Evolutionary conservation across 345 rosid genomes (phyloP), one percentile per base, ranked within the genome.

Genomic region (Citropsis articulata): DNA sequence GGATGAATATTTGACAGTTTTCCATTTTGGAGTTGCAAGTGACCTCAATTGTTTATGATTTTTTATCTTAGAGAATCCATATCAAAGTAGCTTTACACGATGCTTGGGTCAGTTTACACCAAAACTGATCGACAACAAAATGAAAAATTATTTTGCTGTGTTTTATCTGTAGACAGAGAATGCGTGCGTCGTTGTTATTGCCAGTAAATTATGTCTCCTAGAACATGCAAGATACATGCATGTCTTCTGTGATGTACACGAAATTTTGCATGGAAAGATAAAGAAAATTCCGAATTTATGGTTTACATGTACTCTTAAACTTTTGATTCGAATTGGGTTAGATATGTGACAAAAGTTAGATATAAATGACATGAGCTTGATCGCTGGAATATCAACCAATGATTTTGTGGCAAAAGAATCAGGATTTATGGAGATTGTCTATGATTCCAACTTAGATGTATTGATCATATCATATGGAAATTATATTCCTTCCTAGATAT

Each of bases 401-500:
- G 68, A 73, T 73, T 38, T 19, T 18, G 77, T 61, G 28, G 78
- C 69, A 66, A 66, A 66, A 50, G 18, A 38, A 24, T 65, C 71
- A 22, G 31, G 48, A 65, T 75, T 75, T 75, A 2, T 48, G 31
- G 45, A 28, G 70, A 74, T 61, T 61, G 10, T 74, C 69, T 61
- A 31, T 5, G 61, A 75, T 75, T 64, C 59, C 62, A 30, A 21
- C 30, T 13, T 31, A 75, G 59, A 63, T 65, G 9, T 45, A 42
- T 64, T 25, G 21, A 33, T 33, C 22, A 24, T 18, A 18, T 53
- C 57, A 53, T 18, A 53, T 1, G 48, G 45, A 66, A 66, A 35
- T 66, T 53, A 71, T 71, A 71, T 71, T 71, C 74, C 62, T 1
- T 30, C 61, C 22, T 71, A 61, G 74, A 71, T 30, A 71, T 73